Evolutionary conservation across 345 rosid genomes (phyloP), one percentile per base, ranked within the genome.

Genomic region (Diplotaxis tenuifolia): DNA sequence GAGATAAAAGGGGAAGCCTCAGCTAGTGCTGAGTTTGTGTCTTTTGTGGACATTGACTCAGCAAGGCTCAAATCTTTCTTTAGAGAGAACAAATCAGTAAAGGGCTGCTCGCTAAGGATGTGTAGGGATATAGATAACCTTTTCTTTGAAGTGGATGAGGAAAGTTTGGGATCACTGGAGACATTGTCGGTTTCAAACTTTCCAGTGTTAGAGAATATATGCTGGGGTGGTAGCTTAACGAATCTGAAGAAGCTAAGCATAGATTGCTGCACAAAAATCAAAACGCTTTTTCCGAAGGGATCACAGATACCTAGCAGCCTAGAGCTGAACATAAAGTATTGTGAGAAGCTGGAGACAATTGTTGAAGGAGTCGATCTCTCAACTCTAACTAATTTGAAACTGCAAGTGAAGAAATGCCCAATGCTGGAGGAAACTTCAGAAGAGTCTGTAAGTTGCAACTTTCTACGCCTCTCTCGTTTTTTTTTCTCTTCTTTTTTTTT

Each of bases 201-300:
- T 25, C 67, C 65, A 4, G 18, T 22, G 0, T 3, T 85, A 42
- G 21, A 47, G n/a, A 69, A 75, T 16, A 3, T 87, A 61, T 52
- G 52, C 0, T 42, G 50, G 50, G 18, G 50, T 42, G 50, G 63
- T 9, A 15, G 71, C 60, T 74, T 82, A n/a, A 40, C 1, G 32
- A 83, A 64, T 38, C 84, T 88, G 15, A 82, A 73, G 57, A 47
- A 59, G 5, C 69, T 84, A 84, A 3, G 62, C 60, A 1, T 88
- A 3, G 87, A 86, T 20, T 79, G 83, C 28, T 86, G 86, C 60
- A 84, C 87, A 0, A 40, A 4, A 53, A 85, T 83, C 16, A 71
- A 12, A 68, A 29, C 2, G 16, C 53, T 82, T 4, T 84, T 78
- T 66, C 7, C 70, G 0, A 18, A 4, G 14, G 49, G 67, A 7